Evolutionary conservation across 2,329 filamentous ascomycete genomes (phyloP).

Genomic region (Xylariaceae sp.): DNA sequence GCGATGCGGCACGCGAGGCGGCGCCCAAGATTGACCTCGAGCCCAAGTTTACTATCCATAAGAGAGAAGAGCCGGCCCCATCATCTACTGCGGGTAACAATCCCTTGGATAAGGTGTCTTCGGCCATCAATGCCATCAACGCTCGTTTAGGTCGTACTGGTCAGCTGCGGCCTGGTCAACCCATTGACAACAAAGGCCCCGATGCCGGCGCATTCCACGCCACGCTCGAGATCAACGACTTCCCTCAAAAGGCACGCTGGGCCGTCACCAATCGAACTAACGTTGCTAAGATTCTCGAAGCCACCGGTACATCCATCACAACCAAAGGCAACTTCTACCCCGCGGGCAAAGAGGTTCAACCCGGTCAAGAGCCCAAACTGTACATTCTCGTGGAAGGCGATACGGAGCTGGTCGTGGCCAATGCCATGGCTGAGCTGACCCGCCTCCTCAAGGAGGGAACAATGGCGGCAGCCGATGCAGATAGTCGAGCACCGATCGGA

Average conservation of each 20-base stretch:
- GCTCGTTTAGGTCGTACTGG: constrained; percentile 87
- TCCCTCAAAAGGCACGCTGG: constrained; percentile 98
- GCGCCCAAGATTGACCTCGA: constrained; percentile 52
- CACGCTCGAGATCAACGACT: constrained; percentile 98
- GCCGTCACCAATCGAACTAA: constrained; percentile 98
- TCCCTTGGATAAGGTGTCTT: constrained; percentile 83
- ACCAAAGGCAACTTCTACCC: constrained; percentile 94
- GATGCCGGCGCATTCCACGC: constrained; percentile 97
- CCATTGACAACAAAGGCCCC: constrained; percentile 97
- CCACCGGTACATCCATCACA: constrained; percentile 94
- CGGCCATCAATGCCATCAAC: constrained; percentile 91
- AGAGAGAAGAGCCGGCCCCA: constrained; percentile 64
- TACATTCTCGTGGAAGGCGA: constrained; percentile 98
- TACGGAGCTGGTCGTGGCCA: constrained; percentile 88
- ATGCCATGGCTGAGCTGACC: constrained; percentile 89
- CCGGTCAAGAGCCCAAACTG: constrained; percentile 84
- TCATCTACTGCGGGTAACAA: constrained; percentile 58
- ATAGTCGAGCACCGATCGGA: constrained; percentile 77
- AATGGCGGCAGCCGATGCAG: constrained; percentile 85
- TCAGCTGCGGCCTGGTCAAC: constrained; percentile 87
- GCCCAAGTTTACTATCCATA: constrained; percentile 75
- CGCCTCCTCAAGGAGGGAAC: constrained; percentile 89
- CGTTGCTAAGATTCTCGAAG: constrained; percentile 95
- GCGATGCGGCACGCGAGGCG: constrained; percentile 56
- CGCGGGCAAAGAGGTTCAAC: constrained; percentile 77